Evolutionary conservation across 2,329 filamentous ascomycete genomes (phyloP).

Genomic region (Xylaria sp.): DNA sequence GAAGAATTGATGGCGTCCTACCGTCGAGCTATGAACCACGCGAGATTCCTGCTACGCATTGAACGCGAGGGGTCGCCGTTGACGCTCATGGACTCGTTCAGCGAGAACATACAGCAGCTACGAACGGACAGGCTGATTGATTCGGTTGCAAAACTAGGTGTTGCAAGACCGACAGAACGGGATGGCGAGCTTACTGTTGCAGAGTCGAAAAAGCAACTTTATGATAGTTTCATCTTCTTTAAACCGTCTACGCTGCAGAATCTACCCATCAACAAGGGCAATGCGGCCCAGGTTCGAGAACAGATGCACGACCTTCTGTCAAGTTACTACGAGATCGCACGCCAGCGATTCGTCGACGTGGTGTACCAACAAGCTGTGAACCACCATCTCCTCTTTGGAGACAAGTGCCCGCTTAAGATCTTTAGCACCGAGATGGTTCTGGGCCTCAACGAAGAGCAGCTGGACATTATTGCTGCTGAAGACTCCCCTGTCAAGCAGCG

Average conservation of each 20-base stretch:
- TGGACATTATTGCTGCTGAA: constrained; percentile 69
- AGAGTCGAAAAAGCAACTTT: constrained; percentile 30
- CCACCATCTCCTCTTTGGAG: constrained; percentile 61
- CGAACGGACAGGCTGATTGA: constrained; percentile 41
- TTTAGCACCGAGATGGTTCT: constrained; percentile 64
- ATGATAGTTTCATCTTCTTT: constrained; percentile 37
- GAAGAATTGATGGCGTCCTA: constrained; percentile 57
- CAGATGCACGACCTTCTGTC: constrained; percentile 66
- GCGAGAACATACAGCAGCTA: constrained; percentile 46
- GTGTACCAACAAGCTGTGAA: constrained; percentile 68
- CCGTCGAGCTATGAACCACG: constrained; percentile 55
- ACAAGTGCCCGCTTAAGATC: constrained; percentile 61
- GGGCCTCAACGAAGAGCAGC: constrained; percentile 57
- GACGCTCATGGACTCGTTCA: constrained; percentile 64
- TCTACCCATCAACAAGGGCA: constrained; percentile 43
- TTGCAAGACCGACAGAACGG: background rate
- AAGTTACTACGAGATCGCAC: constrained; percentile 70
- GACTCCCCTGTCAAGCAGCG: constrained; percentile 54
- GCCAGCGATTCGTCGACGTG: constrained; percentile 70
- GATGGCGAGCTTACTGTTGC: background rate
- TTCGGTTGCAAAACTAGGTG: constrained; percentile 31
- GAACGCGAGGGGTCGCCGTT: constrained; percentile 56
- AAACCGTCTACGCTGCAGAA: constrained; percentile 38
- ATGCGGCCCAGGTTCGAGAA: constrained; percentile 53
- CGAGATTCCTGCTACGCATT: constrained; percentile 59